Base-by-base conservation (phyloP, 140 eudicot genomes). In the Bidens hawaiensis region DNA sequence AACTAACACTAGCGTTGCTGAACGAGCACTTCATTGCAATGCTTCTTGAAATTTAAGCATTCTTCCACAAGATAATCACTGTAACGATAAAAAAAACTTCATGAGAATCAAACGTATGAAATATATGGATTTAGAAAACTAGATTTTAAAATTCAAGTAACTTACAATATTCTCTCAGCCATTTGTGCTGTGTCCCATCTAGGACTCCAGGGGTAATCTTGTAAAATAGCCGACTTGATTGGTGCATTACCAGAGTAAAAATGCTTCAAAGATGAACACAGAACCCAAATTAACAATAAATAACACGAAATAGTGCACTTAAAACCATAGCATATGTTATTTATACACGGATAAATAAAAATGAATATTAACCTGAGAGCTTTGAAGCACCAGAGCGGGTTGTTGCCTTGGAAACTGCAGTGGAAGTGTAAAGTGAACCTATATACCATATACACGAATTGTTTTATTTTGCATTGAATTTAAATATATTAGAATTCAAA, bases 151-250 rank as follows among this genome's bases (percentile, higher is more conserved):
- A n/a, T n/a, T n/a, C n/a, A n/a, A n/a, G n/a, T 16, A 69, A 74
- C 95, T 88, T 82, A 93, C 99, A 71, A 87, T 66, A 88, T 71
- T 40, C 99, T 70, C 27, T 79, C 95, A 4, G 95, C 95, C 99
- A 87, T 88, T 76, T 78, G 73, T 36, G 87, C 48, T 21, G 63
- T 61, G 9, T 85, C 95, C 99, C 99, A 93, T 70, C 99, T 78
- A 16, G 99, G 99, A 80, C 99, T 93, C 99, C 99, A 93, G 12
- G 96, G 99, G 52, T 80, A 84, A 47, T 87, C 93, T 6, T 86
- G 67, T 72, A 85, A 21, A 52, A 45, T 55, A 54, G 82, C 70
- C 3, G 99, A 93, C 73, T 85, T 88, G n/a, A 93, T 60, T 3
- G 99, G 96, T 25, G 70, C 83, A 43, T 28, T 74, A 49, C 72